phyloP scores from a whole-genome alignment of 176 grass and related monocot genomes.

The Chloris gayana region DNA sequence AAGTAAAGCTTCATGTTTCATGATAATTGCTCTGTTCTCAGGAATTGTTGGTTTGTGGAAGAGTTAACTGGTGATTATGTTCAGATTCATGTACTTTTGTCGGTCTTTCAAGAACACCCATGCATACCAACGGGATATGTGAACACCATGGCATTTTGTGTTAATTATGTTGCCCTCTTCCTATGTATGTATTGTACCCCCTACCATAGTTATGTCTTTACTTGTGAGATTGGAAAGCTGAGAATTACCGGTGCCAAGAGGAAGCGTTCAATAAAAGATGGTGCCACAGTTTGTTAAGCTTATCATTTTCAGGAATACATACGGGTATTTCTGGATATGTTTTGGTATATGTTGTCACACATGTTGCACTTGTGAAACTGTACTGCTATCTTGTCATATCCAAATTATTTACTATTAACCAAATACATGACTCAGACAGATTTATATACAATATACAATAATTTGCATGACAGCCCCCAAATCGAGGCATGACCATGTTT shows the following conservation, averaged over 20 bases:
- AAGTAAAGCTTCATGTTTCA: too few relatives aligned
- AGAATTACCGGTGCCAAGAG: not conserved
- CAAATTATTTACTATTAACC: not conserved
- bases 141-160: too few relatives aligned
- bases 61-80: too few relatives aligned
- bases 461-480: too few relatives aligned
- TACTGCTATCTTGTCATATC: not conserved
- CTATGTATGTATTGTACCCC: not conserved
- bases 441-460: not conserved
- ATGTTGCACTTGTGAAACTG: not conserved
- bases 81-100: too few relatives aligned
- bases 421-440: not conserved
- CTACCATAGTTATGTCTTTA: not conserved
- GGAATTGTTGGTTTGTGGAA: too few relatives aligned
- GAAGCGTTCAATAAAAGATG: not conserved
- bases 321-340: not conserved
- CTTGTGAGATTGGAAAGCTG: not conserved
- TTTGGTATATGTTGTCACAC: not conserved
- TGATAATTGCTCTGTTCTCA: too few relatives aligned
- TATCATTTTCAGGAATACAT: not conserved
- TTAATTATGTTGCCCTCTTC: too few relatives aligned
- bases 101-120: too few relatives aligned
- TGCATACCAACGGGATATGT: too few relatives aligned
- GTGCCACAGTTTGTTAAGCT: not conserved
- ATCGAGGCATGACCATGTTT: too few relatives aligned